Evolutionary conservation across 768 basidiomycete species (phyloP).

Genomic region (Holtermanniella nyarrowii): DNA sequence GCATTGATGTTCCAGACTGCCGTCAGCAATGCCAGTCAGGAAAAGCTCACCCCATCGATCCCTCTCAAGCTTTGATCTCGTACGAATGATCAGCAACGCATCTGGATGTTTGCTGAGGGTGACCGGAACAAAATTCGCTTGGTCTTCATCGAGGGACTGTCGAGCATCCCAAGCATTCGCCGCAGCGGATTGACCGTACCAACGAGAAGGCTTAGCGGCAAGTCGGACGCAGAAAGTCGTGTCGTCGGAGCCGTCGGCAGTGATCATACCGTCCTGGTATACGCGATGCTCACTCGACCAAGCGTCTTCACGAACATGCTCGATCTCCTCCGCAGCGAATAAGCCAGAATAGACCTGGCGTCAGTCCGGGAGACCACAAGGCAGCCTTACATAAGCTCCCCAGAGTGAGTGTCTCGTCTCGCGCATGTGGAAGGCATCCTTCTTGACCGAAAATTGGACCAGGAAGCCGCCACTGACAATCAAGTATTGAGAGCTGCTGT

Average conservation of each 20-base stretch:
- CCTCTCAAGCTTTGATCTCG: slow-evolving; percentile 55
- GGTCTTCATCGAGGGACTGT: slow-evolving; percentile 3
- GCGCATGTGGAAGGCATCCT: slow-evolving; percentile 51
- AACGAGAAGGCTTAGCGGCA: slow-evolving; percentile 27
- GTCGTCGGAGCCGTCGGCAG: slow-evolving; percentile 72
- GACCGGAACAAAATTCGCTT: slow-evolving; percentile 44
- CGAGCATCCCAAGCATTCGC: slow-evolving; percentile 23
- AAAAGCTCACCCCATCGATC: slow-evolving; percentile 60
- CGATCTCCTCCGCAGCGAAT: slow-evolving; percentile 47
- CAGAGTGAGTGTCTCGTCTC: slow-evolving; percentile 40
- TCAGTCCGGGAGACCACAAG: slow-evolving; percentile 48
- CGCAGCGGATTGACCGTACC: slow-evolving; percentile 44
- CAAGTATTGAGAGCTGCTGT: slow-evolving; percentile 55
- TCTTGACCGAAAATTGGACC: slow-evolving; percentile 58
- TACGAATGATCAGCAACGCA: slow-evolving; percentile 27
- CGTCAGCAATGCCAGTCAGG: neutral
- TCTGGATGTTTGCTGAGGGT: slow-evolving; percentile 46
- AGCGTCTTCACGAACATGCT: slow-evolving; percentile 18
- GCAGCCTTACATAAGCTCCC: slow-evolving; percentile 37
- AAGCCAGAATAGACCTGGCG: slow-evolving; percentile 79
- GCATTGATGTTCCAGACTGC: slow-evolving; percentile 70
- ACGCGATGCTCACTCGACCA: slow-evolving; percentile 50
- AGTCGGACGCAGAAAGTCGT: slow-evolving; percentile 61
- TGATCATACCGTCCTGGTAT: slow-evolving; percentile 80
- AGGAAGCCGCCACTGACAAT: slow-evolving; percentile 68